Percentiles rank a stretch among this genome's conserved stretches.
Evolutionary conservation across 495 filamentous ascomycete species (phyloP).

Genomic region (Durotheca rogersii): DNA sequence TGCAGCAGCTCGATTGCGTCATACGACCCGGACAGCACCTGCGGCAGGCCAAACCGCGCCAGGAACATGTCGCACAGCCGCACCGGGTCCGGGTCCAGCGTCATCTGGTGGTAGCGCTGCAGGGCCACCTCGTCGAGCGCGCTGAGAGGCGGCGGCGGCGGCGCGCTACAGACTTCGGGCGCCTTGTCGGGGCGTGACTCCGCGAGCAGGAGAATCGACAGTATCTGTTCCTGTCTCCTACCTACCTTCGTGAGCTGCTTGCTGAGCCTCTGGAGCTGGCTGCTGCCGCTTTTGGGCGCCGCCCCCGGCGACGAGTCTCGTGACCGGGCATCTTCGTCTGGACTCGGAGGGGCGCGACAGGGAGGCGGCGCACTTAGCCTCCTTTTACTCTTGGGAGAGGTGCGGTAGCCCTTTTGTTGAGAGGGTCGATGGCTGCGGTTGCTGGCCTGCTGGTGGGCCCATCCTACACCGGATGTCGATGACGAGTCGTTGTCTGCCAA

Average conservation of each 20-base stretch:
- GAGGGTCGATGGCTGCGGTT: not conserved
- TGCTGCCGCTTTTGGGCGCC: not conserved
- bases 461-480: not conserved
- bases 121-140: slow-evolving; percentile 4
- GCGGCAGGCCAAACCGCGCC: slow-evolving; percentile 17
- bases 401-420: not conserved
- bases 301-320: not conserved
- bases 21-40: slow-evolving; percentile 19
- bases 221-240: slow-evolving; percentile 4
- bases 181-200: no score
- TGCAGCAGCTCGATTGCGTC: slow-evolving; percentile 21
- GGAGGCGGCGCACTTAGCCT: not conserved
- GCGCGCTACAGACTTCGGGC: no score
- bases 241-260: slow-evolving; percentile 8
- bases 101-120: slow-evolving; percentile 9
- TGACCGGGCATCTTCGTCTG: not conserved
- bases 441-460: not conserved
- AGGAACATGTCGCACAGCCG: slow-evolving; percentile 20
- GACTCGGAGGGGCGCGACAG: not conserved
- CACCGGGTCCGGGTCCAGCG: slow-evolving; percentile 12
- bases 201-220: no score
- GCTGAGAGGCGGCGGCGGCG: slow-evolving; percentile 2
- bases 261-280: not conserved
- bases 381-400: not conserved
- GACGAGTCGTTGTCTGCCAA: not conserved